Evolutionary conservation across 2,329 filamentous ascomycete species (phyloP).

Genomic region (Tolypocladium guangdongense): DNA sequence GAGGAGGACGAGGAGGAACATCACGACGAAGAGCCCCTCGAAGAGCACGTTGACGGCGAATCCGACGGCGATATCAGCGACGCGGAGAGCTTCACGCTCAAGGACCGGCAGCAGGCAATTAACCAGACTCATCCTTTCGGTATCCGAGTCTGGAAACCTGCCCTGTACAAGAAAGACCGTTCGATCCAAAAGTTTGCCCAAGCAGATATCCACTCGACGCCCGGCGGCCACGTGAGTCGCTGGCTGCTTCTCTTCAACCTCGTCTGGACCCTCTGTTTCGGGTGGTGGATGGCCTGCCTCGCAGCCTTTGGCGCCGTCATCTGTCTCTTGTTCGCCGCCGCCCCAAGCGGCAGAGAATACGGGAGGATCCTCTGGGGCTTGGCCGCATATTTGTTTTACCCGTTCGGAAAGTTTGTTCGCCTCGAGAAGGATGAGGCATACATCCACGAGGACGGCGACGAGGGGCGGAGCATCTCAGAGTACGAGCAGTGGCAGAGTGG

Average conservation of each 20-base stretch:
- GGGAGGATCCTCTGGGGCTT: slow-evolving; percentile 77
- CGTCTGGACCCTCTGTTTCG: slow-evolving; percentile 82
- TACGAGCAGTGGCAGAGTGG: slow-evolving; percentile 99
- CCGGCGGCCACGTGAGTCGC: slow-evolving; percentile 72
- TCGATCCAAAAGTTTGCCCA: slow-evolving; percentile 95
- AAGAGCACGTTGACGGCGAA: slow-evolving; percentile 45
- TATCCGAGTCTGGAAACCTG: slow-evolving; percentile 98
- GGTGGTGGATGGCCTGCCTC: slow-evolving; percentile 86
- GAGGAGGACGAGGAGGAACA: slow-evolving; percentile 12
- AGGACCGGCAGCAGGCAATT: slow-evolving; percentile 93
- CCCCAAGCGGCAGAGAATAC: slow-evolving; percentile 74
- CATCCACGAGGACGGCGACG: slow-evolving; percentile 84
- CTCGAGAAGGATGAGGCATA: slow-evolving; percentile 92
- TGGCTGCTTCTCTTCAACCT: slow-evolving; percentile 85
- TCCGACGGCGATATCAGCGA: slow-evolving; percentile 72
- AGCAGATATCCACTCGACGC: slow-evolving; percentile 91
- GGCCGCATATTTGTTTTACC: slow-evolving; percentile 81
- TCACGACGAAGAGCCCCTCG: slow-evolving; percentile 28
- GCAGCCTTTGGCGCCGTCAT: slow-evolving; percentile 63
- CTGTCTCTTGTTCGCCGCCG: slow-evolving; percentile 71
- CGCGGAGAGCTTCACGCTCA: slow-evolving; percentile 93
- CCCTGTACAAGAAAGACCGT: slow-evolving; percentile 92
- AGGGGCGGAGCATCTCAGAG: slow-evolving; percentile 93
- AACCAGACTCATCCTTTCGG: slow-evolving; percentile 98
- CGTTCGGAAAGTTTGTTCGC: slow-evolving; percentile 92